phyloP scores from a whole-genome alignment of 2,329 filamentous ascomycete genomes.

The Trichoderma cornu-damae region DNA sequence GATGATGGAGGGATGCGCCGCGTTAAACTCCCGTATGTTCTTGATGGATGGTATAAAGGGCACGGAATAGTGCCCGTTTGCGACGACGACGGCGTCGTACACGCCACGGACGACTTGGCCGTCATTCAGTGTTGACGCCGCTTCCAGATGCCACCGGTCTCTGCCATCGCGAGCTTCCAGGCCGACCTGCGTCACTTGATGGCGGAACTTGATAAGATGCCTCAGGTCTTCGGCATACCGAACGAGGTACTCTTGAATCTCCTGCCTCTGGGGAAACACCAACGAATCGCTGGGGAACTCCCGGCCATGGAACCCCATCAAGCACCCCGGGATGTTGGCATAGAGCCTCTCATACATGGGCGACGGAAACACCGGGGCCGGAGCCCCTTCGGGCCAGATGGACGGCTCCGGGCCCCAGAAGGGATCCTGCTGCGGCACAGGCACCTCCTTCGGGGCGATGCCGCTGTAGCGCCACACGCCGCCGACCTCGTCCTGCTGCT shows the following conservation, averaged over 20 bases:
- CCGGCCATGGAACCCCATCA: conserved; percentile 77
- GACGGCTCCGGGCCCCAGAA: conserved; percentile 60
- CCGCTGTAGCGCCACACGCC: conserved; percentile 81
- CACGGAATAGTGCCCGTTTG: conserved; percentile 69
- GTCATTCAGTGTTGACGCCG: conserved; percentile 45
- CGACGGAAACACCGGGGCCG: conserved; percentile 63
- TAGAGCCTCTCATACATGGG: conserved; percentile 79
- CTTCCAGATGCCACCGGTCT: conserved; percentile 58
- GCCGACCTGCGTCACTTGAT: conserved; percentile 59
- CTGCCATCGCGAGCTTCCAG: conserved; percentile 26
- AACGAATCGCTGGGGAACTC: conserved; percentile 59
- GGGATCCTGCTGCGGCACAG: conserved; percentile 64
- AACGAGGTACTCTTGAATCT: conserved; percentile 69
- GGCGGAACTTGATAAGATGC: conserved; percentile 63
- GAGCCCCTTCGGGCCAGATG: conserved; percentile 39
- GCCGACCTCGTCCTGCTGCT: conserved; percentile 71
- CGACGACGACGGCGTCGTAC: conserved; percentile 72
- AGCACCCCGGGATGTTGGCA: conserved; percentile 74
- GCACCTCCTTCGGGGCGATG: conserved; percentile 42
- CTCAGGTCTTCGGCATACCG: conserved; percentile 65
- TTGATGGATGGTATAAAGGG: conserved; percentile 61
- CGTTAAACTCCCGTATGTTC: conserved; percentile 56
- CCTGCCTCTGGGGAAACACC: conserved; percentile 68
- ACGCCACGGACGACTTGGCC: conserved; percentile 34
- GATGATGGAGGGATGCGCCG: conserved; percentile 54